A percentile compares a stretch with the other conserved stretches of the same genome.
Conservation (phyloP, 2,329 filamentous ascomycete genomes). For the Penicillium griseofulvum region DNA sequence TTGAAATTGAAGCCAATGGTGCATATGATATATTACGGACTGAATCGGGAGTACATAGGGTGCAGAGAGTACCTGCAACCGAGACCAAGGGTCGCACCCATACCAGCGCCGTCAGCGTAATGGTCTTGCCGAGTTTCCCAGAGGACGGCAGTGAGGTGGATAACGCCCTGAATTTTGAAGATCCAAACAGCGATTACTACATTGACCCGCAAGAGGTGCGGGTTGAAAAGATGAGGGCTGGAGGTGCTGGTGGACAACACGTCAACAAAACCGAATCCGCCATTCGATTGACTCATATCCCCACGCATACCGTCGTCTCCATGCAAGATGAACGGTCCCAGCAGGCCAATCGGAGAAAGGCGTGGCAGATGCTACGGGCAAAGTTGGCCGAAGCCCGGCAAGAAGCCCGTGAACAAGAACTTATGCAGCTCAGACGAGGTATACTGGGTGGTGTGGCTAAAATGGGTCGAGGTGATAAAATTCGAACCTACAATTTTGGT, state of each 20-base stretch:
- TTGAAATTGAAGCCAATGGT: conserved; percentile 74
- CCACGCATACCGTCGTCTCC: conserved; percentile 79
- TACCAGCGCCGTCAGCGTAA: conserved; percentile 86
- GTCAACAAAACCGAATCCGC: conserved; percentile 98
- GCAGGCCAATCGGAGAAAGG: conserved; percentile 79
- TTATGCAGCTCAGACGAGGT: conserved; percentile 69
- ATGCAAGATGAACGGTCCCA: conserved; percentile 95
- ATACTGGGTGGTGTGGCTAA: conserved; percentile 73
- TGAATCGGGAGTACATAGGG: conserved; percentile 91
- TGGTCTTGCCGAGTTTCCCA: conserved; percentile 84
- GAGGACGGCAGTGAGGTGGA: conserved; percentile 50
- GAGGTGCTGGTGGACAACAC: conserved; percentile 92
- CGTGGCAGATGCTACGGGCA: conserved; percentile 80
- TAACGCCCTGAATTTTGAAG: conserved; percentile 64
- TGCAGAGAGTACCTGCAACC: conserved; percentile 88
- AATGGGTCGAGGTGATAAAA: conserved; percentile 89
- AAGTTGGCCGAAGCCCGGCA: conserved; percentile 75
- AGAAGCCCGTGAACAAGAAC: conserved; percentile 79
- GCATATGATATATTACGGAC: conserved; percentile 79
- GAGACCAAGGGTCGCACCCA: conserved; percentile 90
- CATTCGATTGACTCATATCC: conserved; percentile 84
- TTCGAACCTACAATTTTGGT: conserved; percentile 82
- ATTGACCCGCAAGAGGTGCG: conserved; percentile 79
- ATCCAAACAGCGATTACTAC: conserved; percentile 90
- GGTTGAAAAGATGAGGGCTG: conserved; percentile 84